Evolutionary conservation across 164 flowering plant genomes (phyloP).

Genomic region (Tinospora cordifolia): DNA sequence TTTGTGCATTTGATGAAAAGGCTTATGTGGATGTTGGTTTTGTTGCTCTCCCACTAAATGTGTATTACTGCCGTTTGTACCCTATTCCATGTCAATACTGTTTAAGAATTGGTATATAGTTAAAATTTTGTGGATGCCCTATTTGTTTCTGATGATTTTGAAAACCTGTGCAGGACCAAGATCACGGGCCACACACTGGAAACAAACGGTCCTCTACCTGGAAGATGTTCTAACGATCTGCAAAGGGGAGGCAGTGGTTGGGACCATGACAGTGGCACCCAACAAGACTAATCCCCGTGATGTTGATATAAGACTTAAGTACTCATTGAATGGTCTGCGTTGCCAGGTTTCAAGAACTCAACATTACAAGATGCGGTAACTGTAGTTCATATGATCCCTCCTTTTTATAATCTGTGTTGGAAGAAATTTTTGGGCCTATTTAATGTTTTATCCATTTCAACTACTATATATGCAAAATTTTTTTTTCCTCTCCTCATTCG

Average conservation of each 20-base stretch:
- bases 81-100: background rate
- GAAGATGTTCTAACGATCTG: constrained; percentile 89
- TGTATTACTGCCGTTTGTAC: too few species aligned
- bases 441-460: background rate
- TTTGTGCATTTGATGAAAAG: too few species aligned
- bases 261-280: constrained; percentile 77
- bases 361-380: constrained; percentile 69
- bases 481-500: background rate
- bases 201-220: constrained; percentile 89
- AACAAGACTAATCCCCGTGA: constrained; percentile 95
- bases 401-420: background rate
- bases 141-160: background rate
- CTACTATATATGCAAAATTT: background rate
- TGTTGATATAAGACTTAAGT: constrained; percentile 71
- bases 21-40: too few species aligned
- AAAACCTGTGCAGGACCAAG: constrained; percentile 61
- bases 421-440: background rate
- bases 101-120: background rate
- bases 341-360: constrained; percentile 60
- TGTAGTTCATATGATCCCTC: background rate
- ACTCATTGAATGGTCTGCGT: constrained; percentile 61
- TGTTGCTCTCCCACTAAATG: too few species aligned
- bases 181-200: constrained; percentile 90
- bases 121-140: background rate
- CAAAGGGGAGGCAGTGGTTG: constrained; percentile 68